These are phyloP conservation scores for Colletotrichum phormii DNA, from an alignment of 2,329 filamentous ascomycete species.

Conservation along the genomic window DNA sequence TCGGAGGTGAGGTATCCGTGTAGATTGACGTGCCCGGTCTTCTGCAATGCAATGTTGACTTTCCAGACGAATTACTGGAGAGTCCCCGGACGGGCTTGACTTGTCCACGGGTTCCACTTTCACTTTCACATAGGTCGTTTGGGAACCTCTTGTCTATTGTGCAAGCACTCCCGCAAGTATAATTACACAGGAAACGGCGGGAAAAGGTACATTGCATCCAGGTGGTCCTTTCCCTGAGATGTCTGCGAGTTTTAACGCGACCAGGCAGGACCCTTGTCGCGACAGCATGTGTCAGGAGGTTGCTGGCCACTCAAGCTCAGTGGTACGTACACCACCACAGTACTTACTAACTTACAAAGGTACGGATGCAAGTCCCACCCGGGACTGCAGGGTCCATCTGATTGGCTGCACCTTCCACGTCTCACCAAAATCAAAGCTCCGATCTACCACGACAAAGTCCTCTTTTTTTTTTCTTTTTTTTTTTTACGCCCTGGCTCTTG, in stretches of 20 bases:
- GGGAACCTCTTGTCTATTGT: neutral
- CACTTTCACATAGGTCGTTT: neutral
- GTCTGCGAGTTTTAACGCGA: constrained; percentile 35
- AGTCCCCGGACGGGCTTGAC: constrained; percentile 18
- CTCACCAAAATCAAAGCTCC: constrained; percentile 24
- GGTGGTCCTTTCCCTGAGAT: constrained; percentile 5
- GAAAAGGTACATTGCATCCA: constrained; percentile 6
- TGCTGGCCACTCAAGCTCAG: constrained; percentile 35
- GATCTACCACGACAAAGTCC: neutral
- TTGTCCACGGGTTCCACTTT: constrained; percentile 29
- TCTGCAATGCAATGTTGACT: constrained; percentile 30
- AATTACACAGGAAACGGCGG: constrained; percentile 16
- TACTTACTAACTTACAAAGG: too few relatives aligned
- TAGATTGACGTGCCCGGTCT: neutral
- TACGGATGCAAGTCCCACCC: neutral
- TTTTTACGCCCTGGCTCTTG: too few relatives aligned
- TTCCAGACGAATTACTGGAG: constrained; percentile 16
- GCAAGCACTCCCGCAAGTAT: neutral
- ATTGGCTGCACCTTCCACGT: constrained; percentile 27
- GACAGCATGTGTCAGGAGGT: constrained; percentile 48
- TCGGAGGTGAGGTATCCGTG: neutral
- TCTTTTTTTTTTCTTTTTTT: neutral
- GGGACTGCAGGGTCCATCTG: constrained; percentile 27
- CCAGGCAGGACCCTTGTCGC: constrained; percentile 46
- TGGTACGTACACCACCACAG: neutral